Conservation (phyloP, 2,329 filamentous ascomycete species). For the Neonectria neomacrospora region DNA sequence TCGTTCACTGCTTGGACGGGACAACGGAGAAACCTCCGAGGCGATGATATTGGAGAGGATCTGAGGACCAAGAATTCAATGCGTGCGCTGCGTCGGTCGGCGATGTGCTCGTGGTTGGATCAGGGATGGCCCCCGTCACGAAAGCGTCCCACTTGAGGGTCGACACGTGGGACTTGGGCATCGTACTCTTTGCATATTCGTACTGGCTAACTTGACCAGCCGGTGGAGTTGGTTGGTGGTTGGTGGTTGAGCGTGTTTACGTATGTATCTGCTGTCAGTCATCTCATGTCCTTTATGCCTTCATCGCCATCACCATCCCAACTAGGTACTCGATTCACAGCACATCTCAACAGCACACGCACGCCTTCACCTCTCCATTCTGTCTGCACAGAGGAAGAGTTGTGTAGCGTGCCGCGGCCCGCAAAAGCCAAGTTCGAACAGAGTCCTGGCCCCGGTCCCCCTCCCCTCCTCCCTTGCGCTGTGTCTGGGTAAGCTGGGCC, state of each 20-base stretch:
- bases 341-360: not conserved
- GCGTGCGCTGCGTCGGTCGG: slow-evolving; percentile 6
- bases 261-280: not conserved
- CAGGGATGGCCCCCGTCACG: slow-evolving; percentile 16
- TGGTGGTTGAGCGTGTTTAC: not conserved
- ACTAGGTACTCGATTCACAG: not conserved
- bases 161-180: slow-evolving; percentile 27
- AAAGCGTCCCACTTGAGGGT: slow-evolving; percentile 28
- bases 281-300: not conserved
- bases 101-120: slow-evolving; percentile 8
- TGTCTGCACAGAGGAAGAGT: not conserved
- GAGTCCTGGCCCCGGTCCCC: no score
- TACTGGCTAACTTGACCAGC: not conserved
- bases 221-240: not conserved
- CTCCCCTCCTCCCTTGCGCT: no score
- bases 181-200: slow-evolving; percentile 1
- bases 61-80: slow-evolving; percentile 14
- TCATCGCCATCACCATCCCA: not conserved
- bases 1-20: not conserved
- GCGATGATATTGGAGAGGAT: not conserved
- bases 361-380: not conserved
- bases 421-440: not conserved
- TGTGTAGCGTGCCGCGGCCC: not conserved
- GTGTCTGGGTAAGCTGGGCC: no score
- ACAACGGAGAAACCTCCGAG: not conserved